Evolutionary conservation across 2,329 filamentous ascomycete species (phyloP).

Genomic region (Geoglossum cookeanum): DNA sequence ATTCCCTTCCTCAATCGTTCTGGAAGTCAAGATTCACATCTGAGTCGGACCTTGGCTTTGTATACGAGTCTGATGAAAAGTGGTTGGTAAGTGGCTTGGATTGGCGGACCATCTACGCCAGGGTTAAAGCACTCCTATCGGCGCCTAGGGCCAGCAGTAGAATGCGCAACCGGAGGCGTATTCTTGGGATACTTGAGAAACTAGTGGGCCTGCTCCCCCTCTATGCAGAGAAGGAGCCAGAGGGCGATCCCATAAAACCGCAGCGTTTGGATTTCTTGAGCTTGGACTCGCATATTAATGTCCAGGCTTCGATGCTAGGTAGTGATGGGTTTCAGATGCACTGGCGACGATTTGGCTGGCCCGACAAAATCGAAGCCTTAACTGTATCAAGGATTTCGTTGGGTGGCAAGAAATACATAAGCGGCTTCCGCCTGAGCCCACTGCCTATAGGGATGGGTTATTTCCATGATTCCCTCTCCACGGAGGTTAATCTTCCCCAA

Average conservation of each 20-base stretch:
- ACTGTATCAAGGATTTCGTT: not conserved
- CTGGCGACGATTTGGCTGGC: not conserved
- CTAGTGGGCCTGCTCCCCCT: not conserved
- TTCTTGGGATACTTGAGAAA: not conserved
- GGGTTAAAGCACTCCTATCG: not conserved
- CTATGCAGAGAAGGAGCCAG: not conserved
- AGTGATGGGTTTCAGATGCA: not conserved
- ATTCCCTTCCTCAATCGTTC: not conserved
- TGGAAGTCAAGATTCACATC: not conserved
- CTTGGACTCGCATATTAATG: too few relatives aligned
- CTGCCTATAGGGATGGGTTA: not conserved
- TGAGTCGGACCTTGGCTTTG: not conserved
- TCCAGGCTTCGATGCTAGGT: not conserved
- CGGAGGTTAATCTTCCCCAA: not conserved
- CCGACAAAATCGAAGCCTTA: not conserved
- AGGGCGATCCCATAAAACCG: not conserved
- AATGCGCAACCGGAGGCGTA: not conserved
- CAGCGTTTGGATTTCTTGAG: not conserved
- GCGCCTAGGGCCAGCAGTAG: not conserved
- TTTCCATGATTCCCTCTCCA: not conserved
- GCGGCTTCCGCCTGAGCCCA: not conserved
- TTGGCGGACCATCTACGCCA: not conserved
- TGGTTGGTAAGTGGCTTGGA: not conserved
- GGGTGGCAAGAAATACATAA: not conserved
- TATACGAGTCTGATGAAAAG: not conserved